Evolutionary conservation across 768 basidiomycete species (phyloP).

Genomic region (Russula olivacea): DNA sequence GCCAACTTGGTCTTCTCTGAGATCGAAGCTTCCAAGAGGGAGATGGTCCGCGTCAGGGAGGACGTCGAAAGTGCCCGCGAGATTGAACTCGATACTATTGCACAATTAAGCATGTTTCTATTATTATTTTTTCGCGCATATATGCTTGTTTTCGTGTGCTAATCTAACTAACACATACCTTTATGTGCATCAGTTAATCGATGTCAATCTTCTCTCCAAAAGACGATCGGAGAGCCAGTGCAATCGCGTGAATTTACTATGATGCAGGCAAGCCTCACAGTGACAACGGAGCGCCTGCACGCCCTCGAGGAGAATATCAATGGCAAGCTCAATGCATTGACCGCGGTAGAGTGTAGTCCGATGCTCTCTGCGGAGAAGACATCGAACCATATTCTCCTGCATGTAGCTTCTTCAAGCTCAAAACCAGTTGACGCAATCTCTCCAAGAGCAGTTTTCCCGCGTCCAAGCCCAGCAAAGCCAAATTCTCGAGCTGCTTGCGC

Average conservation of each 20-base stretch:
- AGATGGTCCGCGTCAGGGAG: slow-evolving; percentile 48
- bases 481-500: slow-evolving; percentile 48
- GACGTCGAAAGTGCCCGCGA: slow-evolving; percentile 60
- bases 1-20: slow-evolving; percentile 47
- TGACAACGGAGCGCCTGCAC: slow-evolving; percentile 23
- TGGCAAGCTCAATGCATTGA: slow-evolving; percentile 17
- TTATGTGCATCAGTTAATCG: slow-evolving; percentile 46
- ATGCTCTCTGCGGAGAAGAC: background rate
- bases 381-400: background rate
- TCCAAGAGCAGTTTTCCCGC: slow-evolving; percentile 23
- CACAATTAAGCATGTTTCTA: slow-evolving; percentile 46
- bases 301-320: slow-evolving; percentile 29
- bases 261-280: slow-evolving; percentile 21
- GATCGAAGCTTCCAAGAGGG: slow-evolving; percentile 47
- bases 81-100: slow-evolving; percentile 47
- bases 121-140: slow-evolving; percentile 24
- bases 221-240: slow-evolving; percentile 50
- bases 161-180: background rate
- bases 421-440: slow-evolving; percentile 6
- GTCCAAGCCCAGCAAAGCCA: slow-evolving; percentile 51
- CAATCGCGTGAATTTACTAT: slow-evolving; percentile 35
- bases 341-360: slow-evolving; percentile 10
- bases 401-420: slow-evolving; percentile 18
- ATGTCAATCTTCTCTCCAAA: slow-evolving; percentile 56
- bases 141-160: slow-evolving; percentile 21